phyloP scores from a whole-genome alignment of 2,329 filamentous ascomycete species.

The Fonsecaea monophora region DNA sequence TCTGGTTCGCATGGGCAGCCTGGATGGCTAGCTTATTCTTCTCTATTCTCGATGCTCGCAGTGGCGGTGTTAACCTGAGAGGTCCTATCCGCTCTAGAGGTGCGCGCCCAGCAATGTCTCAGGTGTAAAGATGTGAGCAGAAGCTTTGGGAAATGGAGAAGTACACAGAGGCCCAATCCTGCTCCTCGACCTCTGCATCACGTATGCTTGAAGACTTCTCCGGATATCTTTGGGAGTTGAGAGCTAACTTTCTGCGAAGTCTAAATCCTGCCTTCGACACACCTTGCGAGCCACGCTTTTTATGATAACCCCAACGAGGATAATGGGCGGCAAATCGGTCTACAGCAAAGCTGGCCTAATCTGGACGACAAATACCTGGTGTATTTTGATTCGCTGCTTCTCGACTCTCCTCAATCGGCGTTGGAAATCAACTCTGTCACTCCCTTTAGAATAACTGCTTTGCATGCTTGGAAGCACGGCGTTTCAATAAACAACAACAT shows the following conservation, averaged over 20 bases:
- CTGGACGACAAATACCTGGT: slow-evolving; percentile 25
- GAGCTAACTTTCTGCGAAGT: slow-evolving; percentile 15
- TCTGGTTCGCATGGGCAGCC: slow-evolving; percentile 58
- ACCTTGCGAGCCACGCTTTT: not conserved
- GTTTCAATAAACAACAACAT: not conserved
- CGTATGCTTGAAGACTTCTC: slow-evolving; percentile 31
- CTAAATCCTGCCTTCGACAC: not conserved
- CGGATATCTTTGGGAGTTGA: not conserved
- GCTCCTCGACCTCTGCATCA: slow-evolving; percentile 31
- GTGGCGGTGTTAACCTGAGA: slow-evolving; percentile 46
- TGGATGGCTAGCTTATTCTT: slow-evolving; percentile 52
- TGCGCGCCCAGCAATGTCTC: slow-evolving; percentile 51
- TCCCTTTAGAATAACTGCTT: slow-evolving; percentile 13
- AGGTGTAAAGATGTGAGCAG: slow-evolving; percentile 47
- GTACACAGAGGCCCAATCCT: slow-evolving; percentile 12
- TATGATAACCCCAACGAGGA: not conserved
- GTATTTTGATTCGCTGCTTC: slow-evolving; percentile 16
- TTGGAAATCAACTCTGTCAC: slow-evolving; percentile 4
- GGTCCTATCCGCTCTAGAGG: slow-evolving; percentile 45
- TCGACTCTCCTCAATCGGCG: not conserved
- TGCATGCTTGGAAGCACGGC: slow-evolving; percentile 2
- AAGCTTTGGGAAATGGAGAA: slow-evolving; percentile 24
- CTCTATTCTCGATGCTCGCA: slow-evolving; percentile 48
- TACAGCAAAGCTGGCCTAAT: slow-evolving; percentile 21
- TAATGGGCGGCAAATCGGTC: slow-evolving; percentile 3